Base-by-base conservation (phyloP, 306 rosid genomes). In the Lathyrus tuberosus region DNA sequence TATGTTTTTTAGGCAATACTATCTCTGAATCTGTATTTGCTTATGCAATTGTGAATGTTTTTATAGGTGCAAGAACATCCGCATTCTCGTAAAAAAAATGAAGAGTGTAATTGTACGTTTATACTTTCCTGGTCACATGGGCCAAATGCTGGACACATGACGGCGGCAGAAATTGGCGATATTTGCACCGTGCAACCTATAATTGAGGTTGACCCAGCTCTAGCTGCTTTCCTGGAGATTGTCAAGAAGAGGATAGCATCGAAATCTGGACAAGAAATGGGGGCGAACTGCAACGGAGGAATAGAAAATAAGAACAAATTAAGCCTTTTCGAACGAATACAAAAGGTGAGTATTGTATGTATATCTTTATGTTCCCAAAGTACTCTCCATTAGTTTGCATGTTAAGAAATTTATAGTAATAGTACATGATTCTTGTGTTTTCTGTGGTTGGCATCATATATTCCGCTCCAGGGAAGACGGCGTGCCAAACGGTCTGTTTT, bases 41-140 rank as follows among this genome's bases (percentile, higher is more conserved):
- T 20, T 20, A 1, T 20, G 22, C 22, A 48, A 8, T 28, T 51
- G 44, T 65, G 65, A 16, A 48, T 79, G 43, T 33, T 71, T 78
- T 76, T 69, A 69, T 65, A 92, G 98, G 95, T 92, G 65, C 63
- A 54, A 73, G 56, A 44, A 31, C 42, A 10, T 5, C 61, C 73
- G 14, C 98, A 89, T 81, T 67, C 84, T 58, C 62, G 28, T 62
- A 26, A 18, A 44, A 30, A 38, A 70, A 81, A 88, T 61, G 93
- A 85, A 46, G 79, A 62, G 64, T 90, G 96, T 76, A 26, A 3
- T n/a, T 90, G 96, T 71, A 65, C 31, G 49, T 88, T 82, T 75
- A 12, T 72, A 48, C 82, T 90, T 42, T 33, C 0, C 3, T 92
- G 96, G 96, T 70, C 63, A 62, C 88, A 80, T 12, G 98, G 98